These are phyloP conservation scores for Astragalus membranaceus DNA, from an alignment of 306 rosid genomes.

Conservation along the genomic window DNA sequence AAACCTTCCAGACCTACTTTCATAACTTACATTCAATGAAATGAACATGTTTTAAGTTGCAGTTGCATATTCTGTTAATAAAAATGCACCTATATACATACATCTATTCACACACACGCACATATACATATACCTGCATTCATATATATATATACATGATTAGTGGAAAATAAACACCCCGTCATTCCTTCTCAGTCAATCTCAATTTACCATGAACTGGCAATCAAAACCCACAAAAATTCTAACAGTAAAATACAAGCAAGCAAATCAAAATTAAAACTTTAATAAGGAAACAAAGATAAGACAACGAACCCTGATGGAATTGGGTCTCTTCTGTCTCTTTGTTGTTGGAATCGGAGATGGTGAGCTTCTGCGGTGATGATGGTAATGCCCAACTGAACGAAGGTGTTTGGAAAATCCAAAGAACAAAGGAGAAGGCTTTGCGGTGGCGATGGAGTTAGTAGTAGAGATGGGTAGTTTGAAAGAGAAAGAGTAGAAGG, in stretches of 20 bases:
- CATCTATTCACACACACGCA: not conserved
- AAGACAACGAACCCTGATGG: conserved; percentile 44
- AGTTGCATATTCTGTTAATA: not conserved
- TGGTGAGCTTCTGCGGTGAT: conserved; percentile 9
- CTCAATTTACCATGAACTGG: not conserved
- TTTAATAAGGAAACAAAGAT: conserved; percentile 13
- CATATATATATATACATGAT: not conserved
- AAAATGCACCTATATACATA: not conserved
- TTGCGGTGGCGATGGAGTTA: not conserved
- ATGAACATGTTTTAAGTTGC: not conserved
- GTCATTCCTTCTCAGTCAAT: not conserved
- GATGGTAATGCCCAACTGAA: conserved; percentile 24
- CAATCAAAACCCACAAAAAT: conserved; percentile 6
- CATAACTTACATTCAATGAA: not conserved
- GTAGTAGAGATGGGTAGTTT: not conserved
- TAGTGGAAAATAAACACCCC: not conserved
- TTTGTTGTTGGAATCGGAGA: conserved; percentile 10
- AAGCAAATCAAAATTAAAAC: not conserved
- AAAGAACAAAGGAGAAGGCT: conserved; percentile 9
- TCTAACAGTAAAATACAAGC: not conserved
- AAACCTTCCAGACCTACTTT: not conserved
- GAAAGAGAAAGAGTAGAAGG: not conserved
- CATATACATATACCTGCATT: not conserved
- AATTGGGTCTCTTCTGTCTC: conserved; percentile 22
- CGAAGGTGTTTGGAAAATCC: conserved; percentile 21